A percentile compares a stretch with the other conserved stretches of the same genome.
Conservation (phyloP, 2,329 filamentous ascomycete genomes). For the Botrytis paeoniae region DNA sequence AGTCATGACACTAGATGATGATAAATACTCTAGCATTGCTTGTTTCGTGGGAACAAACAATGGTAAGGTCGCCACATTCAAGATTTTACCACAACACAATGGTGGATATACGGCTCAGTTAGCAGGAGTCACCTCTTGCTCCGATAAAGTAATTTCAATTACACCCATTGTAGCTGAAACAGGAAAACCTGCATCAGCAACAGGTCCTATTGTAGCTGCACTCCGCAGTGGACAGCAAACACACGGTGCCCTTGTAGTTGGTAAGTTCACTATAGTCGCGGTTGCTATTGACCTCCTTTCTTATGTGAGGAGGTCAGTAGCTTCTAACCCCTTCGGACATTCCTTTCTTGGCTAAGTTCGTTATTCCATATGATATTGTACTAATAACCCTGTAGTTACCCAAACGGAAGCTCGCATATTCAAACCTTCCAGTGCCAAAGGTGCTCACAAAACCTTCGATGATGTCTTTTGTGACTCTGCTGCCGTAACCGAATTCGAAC, state of each 20-base stretch:
- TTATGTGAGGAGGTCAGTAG: neutral
- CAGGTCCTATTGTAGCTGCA: constrained; percentile 69
- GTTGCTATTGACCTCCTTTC: neutral
- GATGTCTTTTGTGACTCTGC: constrained; percentile 77
- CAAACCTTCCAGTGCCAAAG: constrained; percentile 78
- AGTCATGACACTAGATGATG: constrained; percentile 89
- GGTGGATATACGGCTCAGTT: constrained; percentile 70
- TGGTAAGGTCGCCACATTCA: constrained; percentile 85
- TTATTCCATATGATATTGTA: neutral
- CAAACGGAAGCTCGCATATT: constrained; percentile 77
- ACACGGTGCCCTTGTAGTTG: constrained; percentile 76
- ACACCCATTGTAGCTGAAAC: constrained; percentile 76
- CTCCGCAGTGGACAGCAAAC: constrained; percentile 72
- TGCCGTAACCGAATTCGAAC: constrained; percentile 68
- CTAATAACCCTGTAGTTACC: constrained; percentile 47
- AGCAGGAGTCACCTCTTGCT: constrained; percentile 64
- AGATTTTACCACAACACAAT: constrained; percentile 70
- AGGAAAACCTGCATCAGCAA: constrained; percentile 73
- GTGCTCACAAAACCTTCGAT: constrained; percentile 89
- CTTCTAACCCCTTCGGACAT: neutral
- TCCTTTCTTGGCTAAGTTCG: neutral
- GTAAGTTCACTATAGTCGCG: constrained; percentile 42
- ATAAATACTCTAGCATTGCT: constrained; percentile 90
- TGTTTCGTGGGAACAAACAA: constrained; percentile 86
- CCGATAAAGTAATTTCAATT: constrained; percentile 71